Percentiles rank a stretch among this genome's conserved stretches.
phyloP scores from a whole-genome alignment of 495 filamentous ascomycete species.

The Tuber melanosporum region DNA sequence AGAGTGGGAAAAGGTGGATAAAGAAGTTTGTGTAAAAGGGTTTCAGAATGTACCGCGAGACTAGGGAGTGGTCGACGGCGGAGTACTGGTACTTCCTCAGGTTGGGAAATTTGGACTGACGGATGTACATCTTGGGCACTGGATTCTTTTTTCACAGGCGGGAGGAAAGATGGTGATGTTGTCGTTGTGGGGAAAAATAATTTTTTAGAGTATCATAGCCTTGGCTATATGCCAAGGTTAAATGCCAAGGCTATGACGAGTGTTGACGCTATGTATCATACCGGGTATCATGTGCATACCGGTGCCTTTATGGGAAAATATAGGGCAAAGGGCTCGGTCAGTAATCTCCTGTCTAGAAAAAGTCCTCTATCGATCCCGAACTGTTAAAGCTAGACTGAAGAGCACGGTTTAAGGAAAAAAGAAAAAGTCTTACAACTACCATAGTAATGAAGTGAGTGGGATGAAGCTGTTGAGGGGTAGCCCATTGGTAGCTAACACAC shows the following conservation, averaged over 20 bases:
- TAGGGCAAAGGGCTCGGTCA: too few species aligned
- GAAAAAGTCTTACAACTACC: not conserved
- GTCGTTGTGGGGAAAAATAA: not conserved
- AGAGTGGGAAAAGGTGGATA: slow-evolving; percentile 89
- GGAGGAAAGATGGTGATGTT: not conserved
- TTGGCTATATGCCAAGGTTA: not conserved
- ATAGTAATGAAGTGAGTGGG: too few species aligned
- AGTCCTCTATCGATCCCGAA: too few species aligned
- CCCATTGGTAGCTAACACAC: too few species aligned
- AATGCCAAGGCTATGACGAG: not conserved
- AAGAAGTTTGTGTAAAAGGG: slow-evolving; percentile 94
- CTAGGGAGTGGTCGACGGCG: slow-evolving; percentile 76
- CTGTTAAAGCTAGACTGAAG: not conserved
- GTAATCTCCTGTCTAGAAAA: not conserved
- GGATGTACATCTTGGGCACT: slow-evolving; percentile 61
- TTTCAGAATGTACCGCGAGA: slow-evolving; percentile 87
- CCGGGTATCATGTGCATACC: too few species aligned
- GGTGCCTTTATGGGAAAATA: too few species aligned
- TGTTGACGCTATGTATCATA: not conserved
- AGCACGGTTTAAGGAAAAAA: not conserved
- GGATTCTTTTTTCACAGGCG: not conserved
- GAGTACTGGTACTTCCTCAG: slow-evolving; percentile 89
- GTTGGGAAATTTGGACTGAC: slow-evolving; percentile 80
- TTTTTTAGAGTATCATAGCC: not conserved
- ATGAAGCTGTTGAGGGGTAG: too few species aligned